phyloP scores from a whole-genome alignment of 2,329 filamentous ascomycete species.

The Colletotrichum sp. region DNA sequence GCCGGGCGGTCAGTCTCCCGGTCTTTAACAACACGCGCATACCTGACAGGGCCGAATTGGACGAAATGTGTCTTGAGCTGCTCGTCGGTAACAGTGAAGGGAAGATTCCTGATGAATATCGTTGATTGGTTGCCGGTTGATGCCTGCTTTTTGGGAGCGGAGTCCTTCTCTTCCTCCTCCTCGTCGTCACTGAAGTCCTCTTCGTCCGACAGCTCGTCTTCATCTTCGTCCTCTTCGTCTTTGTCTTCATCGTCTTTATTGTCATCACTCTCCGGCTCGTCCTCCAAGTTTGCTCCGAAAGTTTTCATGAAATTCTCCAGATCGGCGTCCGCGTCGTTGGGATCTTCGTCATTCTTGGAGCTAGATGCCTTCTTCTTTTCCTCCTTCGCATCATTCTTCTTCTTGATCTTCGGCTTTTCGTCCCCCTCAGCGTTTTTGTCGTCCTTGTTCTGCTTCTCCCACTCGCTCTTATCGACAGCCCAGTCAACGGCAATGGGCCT shows the following conservation, averaged over 20 bases:
- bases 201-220: constrained; percentile 50
- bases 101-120: constrained; percentile 91
- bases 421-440: constrained; percentile 24
- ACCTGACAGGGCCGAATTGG: constrained; percentile 87
- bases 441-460: constrained; percentile 68
- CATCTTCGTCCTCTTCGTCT: constrained; percentile 47
- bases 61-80: constrained; percentile 83
- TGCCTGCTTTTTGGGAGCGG: constrained; percentile 38
- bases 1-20: constrained; percentile 83
- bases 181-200: constrained; percentile 45
- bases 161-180: constrained; percentile 34
- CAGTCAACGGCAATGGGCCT: constrained; percentile 92
- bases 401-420: constrained; percentile 33
- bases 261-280: constrained; percentile 58
- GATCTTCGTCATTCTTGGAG: constrained; percentile 39
- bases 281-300: constrained; percentile 61
- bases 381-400: constrained; percentile 39
- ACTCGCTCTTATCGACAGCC: constrained; percentile 91
- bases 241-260: constrained; percentile 51
- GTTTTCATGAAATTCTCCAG: constrained; percentile 64
- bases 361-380: constrained; percentile 29
- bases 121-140: constrained; percentile 74
- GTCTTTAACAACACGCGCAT: constrained; percentile 91
- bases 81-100: constrained; percentile 86
- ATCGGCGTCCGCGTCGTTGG: constrained; percentile 48